Conservation (phyloP, 108 stramenopile species). For the Skeletonema potamos region DNA sequence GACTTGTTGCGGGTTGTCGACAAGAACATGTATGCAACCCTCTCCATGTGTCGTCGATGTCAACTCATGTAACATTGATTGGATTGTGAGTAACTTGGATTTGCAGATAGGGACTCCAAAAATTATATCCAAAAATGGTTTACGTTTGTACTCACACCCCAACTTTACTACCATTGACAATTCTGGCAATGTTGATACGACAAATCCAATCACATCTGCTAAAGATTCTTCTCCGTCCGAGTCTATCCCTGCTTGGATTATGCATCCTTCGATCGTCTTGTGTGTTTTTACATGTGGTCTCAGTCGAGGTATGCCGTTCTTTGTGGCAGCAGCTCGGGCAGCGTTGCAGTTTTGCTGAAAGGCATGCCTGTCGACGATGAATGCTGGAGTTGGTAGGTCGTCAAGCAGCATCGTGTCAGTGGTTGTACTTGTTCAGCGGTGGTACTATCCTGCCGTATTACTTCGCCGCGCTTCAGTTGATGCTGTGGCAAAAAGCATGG, state of each 20-base stretch:
- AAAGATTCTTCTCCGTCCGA: not conserved
- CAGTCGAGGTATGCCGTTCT: slow-evolving; percentile 18
- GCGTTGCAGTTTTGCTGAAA: slow-evolving; percentile 22
- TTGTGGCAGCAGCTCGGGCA: slow-evolving; percentile 5
- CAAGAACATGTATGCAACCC: slow-evolving; percentile 24
- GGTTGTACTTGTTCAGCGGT: too few species aligned
- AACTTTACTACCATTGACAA: slow-evolving; percentile 21
- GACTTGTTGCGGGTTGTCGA: slow-evolving; percentile 22
- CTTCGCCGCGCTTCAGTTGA: too few species aligned
- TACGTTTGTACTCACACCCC: slow-evolving; percentile 2
- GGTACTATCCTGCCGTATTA: too few species aligned
- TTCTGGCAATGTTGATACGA: slow-evolving; percentile 37
- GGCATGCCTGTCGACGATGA: slow-evolving; percentile 18
- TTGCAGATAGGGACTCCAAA: slow-evolving; percentile 32
- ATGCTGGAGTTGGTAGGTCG: slow-evolving; percentile 22
- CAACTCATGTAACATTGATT: slow-evolving; percentile 14
- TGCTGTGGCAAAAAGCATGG: too few species aligned
- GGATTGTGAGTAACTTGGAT: slow-evolving; percentile 15
- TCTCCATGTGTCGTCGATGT: not conserved
- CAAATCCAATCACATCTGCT: slow-evolving; percentile 34
- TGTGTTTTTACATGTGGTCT: slow-evolving; percentile 43
- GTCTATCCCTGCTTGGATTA: slow-evolving; percentile 29
- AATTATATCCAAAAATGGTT: slow-evolving; percentile 23
- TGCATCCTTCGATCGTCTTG: slow-evolving; percentile 34
- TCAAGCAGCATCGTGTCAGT: not conserved